Conservation (phyloP, 2,329 filamentous ascomycete genomes). For the Claviceps sp. region DNA sequence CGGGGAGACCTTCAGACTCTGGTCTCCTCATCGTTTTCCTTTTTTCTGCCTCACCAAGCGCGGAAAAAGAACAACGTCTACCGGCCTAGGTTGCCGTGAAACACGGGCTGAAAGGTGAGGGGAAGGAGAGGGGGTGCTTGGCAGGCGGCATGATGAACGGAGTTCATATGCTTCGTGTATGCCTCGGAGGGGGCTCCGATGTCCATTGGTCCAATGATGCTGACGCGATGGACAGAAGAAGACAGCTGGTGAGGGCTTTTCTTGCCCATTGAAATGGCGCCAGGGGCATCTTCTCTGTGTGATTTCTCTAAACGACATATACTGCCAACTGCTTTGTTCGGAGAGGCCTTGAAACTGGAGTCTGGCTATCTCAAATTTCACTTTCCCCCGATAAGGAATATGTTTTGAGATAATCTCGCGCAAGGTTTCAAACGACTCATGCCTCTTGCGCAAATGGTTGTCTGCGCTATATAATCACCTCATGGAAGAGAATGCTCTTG, state of each 20-base stretch:
- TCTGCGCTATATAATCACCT: neutral
- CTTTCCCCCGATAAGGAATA: neutral
- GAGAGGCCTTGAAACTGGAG: neutral
- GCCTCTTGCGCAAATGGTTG: neutral
- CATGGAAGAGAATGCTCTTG: neutral
- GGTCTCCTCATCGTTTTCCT: neutral
- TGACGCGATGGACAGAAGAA: neutral
- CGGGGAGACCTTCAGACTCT: no score
- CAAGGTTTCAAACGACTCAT: neutral
- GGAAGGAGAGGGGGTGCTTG: neutral
- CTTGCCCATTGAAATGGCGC: neutral
- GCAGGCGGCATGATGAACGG: neutral
- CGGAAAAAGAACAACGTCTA: neutral
- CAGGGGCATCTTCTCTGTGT: no score
- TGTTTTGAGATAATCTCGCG: neutral
- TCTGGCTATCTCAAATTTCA: neutral
- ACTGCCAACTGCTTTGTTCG: neutral
- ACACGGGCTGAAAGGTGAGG: neutral
- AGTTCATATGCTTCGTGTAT: neutral
- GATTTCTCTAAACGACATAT: neutral
- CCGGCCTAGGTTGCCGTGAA: neutral
- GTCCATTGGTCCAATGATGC: neutral
- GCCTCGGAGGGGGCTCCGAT: neutral
- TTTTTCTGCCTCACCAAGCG: neutral
- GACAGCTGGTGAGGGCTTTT: neutral